Base-by-base conservation (phyloP, 176 grass and related monocot species). In the Phoenix roebelenii region DNA sequence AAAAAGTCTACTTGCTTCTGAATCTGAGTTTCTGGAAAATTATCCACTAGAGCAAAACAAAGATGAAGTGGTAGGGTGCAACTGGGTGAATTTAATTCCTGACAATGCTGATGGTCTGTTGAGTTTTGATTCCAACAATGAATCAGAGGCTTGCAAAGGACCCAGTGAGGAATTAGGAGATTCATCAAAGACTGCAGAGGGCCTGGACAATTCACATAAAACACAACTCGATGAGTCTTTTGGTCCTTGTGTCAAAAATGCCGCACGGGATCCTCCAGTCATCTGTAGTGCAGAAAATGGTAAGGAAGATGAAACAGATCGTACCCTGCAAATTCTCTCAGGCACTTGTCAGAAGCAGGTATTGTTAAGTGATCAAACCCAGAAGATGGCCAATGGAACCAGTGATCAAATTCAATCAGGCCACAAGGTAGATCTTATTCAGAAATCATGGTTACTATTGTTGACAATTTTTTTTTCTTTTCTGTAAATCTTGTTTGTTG, bases 1-100 rank as follows among this genome's bases (percentile, higher is more conserved):
- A 72, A 98, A 92, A 23, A 85, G 56, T 61, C 67, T 98, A 54
- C 92, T 98, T 78, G 65, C 87, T 54, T 60, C 49, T 50, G 93
- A 89, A 54, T 61, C 56, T 69, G 66, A 60, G 16, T 66, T 80
- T 15, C 19, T 51, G 16, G 76, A 79, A 52, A 50, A 54, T 30
- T 15, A 44, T 24, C 56, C 60, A 22, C 52, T 64, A 28, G 51
- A 25, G 55, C 64, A 76, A 52, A 69, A 52, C 22, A 75, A 22
- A 17, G 73, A 76, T 74, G 64, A 89, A 64, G 73, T 83, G 18
- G 17, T 83, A 50, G 84, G 77, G 51, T 80, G 73, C 55, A 82
- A 89, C 16, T 91, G 83, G 87, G 74, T 82, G 15, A 85, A 78
- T n/a, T 89, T 98, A 0, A 71, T 92, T 6, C 65, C 70, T 58